Conservation (phyloP, 2,329 filamentous ascomycete genomes). For the Venturia effusa region DNA sequence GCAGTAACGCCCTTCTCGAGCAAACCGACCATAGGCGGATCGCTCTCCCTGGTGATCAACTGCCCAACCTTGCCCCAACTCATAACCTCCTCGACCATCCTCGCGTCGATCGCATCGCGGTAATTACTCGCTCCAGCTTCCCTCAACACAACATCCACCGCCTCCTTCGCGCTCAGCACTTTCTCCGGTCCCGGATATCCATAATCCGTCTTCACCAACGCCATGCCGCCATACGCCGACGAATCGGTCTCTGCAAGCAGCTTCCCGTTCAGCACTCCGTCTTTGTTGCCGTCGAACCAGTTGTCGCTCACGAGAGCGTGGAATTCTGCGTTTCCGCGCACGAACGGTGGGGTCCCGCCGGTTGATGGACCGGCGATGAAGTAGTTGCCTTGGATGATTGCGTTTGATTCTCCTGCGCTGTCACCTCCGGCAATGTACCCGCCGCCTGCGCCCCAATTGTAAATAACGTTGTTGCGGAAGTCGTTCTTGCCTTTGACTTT, state of each 20-base stretch:
- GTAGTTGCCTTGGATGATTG: constrained; percentile 46
- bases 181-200: constrained; percentile 34
- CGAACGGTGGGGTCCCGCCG: constrained; percentile 36
- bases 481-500: constrained; percentile 48
- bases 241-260: background rate
- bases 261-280: constrained; percentile 39
- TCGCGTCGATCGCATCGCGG: constrained; percentile 35
- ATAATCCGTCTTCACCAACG: constrained; percentile 30
- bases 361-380: constrained; percentile 45
- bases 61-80: constrained; percentile 36
- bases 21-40: constrained; percentile 7
- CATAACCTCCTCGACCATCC: constrained; percentile 33
- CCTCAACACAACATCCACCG: constrained; percentile 30
- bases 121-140: constrained; percentile 33
- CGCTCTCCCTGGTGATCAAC: constrained; percentile 36
- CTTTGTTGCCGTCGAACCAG: constrained; percentile 40
- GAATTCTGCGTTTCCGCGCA: constrained; percentile 44
- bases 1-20: constrained; percentile 17
- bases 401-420: constrained; percentile 35
- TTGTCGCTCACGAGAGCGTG: constrained; percentile 43
- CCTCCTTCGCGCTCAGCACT: constrained; percentile 29
- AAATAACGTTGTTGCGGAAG: constrained; percentile 41
- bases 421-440: constrained; percentile 44
- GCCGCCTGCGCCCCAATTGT: constrained; percentile 47
- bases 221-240: constrained; percentile 33